phyloP scores from a whole-genome alignment of 345 rosid genomes.

The Citrus sp. region DNA sequence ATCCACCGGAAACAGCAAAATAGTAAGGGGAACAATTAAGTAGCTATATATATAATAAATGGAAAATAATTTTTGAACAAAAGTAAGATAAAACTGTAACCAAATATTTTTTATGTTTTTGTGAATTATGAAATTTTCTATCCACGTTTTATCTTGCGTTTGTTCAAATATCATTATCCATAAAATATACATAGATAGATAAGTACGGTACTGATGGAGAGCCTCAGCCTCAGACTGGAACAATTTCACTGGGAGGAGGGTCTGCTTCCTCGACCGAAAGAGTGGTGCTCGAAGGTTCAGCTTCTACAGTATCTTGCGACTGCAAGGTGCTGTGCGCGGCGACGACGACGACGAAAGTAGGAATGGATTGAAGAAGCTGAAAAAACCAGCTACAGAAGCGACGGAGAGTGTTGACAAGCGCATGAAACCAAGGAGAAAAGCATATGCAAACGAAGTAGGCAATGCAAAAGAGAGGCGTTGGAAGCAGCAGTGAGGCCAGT shows the following conservation, averaged over 20 bases:
- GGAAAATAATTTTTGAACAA: too few species aligned
- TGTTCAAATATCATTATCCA: too few species aligned
- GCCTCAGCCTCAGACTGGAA: neutral
- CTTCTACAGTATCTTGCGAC: neutral
- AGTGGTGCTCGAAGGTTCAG: neutral
- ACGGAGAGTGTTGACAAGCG: neutral
- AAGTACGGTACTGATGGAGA: too few species aligned
- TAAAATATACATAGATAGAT: too few species aligned
- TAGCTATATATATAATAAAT: too few species aligned
- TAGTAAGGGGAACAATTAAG: too few species aligned
- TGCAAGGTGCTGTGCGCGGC: neutral
- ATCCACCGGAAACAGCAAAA: too few species aligned
- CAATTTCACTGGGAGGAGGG: neutral
- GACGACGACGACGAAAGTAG: neutral
- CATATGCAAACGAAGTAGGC: neutral
- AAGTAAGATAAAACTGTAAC: too few species aligned
- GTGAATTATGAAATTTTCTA: too few species aligned
- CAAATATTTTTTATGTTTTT: too few species aligned
- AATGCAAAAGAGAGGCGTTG: neutral
- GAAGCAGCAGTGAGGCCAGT: slow-evolving; percentile 2
- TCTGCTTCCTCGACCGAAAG: neutral
- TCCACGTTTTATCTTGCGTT: too few species aligned
- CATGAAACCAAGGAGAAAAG: neutral
- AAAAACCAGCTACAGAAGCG: neutral
- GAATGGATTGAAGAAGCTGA: slow-evolving; percentile 1